phyloP scores from a whole-genome alignment of 345 rosid genomes.

The Eucalyptus sp. region DNA sequence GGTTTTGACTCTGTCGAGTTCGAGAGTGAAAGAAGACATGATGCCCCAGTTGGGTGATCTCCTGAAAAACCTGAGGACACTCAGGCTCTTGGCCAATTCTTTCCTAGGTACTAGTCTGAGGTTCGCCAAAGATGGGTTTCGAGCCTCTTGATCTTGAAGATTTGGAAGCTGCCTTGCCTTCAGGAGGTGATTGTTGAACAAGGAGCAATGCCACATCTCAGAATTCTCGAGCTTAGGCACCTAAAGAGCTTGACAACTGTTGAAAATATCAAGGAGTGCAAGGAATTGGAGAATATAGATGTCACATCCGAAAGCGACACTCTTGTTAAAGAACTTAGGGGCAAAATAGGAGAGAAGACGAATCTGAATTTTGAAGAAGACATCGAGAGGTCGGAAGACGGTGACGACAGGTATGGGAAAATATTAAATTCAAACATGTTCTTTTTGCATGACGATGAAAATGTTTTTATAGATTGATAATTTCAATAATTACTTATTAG shows the following conservation, averaged over 20 bases:
- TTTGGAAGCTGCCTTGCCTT: background rate
- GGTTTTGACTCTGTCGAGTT: background rate
- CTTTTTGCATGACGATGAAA: background rate
- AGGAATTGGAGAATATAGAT: too few relatives aligned
- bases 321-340: too few relatives aligned
- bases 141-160: background rate
- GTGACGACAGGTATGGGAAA: background rate
- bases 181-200: fast-evolving
- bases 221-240: background rate
- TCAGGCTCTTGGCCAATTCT: background rate
- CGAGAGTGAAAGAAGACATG: background rate
- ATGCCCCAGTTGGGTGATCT: background rate
- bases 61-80: background rate
- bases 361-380: too few relatives aligned
- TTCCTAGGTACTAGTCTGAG: background rate
- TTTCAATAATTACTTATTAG: background rate
- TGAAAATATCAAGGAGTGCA: too few relatives aligned
- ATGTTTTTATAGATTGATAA: background rate
- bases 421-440: background rate
- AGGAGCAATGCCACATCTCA: background rate
- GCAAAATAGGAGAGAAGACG: too few relatives aligned
- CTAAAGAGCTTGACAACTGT: too few relatives aligned
- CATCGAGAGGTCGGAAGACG: background rate
- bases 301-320: too few relatives aligned
- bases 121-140: background rate